Percentiles rank a stretch among this genome's conserved stretches.
These are phyloP conservation scores for Mortierella sp. DNA, from an alignment of 371 early-diverging fungal species.

Conservation along the genomic window DNA sequence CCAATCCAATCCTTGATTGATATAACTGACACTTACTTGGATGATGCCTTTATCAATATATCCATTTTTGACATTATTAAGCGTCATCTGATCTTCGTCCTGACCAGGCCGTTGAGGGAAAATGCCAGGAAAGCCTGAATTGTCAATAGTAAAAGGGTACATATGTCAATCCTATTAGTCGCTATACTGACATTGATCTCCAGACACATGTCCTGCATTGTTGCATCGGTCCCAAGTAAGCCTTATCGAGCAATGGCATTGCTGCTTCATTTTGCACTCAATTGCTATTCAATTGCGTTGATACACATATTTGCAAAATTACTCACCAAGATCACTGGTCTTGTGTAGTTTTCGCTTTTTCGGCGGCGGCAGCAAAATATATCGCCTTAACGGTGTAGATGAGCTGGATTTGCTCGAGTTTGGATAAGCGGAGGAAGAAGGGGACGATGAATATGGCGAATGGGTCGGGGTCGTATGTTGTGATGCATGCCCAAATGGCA, in stretches of 20 bases:
- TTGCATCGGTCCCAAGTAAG: no score
- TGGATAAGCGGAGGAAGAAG: constrained; percentile 34
- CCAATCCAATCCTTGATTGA: constrained; percentile 2
- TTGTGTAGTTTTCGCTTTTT: constrained; percentile 61
- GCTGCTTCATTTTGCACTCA: neutral
- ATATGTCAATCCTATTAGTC: neutral
- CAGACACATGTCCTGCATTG: neutral
- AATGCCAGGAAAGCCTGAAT: constrained; percentile 76
- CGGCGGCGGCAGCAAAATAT: constrained; percentile 65
- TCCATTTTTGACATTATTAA: constrained; percentile 79
- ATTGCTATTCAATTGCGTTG: neutral
- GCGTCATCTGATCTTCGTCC: constrained; percentile 74
- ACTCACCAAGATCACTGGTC: constrained; percentile 60
- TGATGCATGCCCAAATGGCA: constrained; percentile 41
- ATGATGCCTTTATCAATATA: constrained; percentile 66
- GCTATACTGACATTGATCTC: neutral
- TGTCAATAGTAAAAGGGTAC: neutral
- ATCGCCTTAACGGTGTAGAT: constrained; percentile 57
- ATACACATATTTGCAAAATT: neutral
- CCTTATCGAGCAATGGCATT: neutral
- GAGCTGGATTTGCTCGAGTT: constrained; percentile 26
- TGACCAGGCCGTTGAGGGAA: constrained; percentile 72
- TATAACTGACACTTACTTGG: constrained; percentile 52
- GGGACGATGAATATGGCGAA: constrained; percentile 47
- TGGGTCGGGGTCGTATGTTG: constrained; percentile 48